A percentile compares a stretch with the other conserved stretches of the same genome.
These are phyloP conservation scores for Seiridium cupressi DNA, from an alignment of 2,329 filamentous ascomycete species.

Conservation along the genomic window DNA sequence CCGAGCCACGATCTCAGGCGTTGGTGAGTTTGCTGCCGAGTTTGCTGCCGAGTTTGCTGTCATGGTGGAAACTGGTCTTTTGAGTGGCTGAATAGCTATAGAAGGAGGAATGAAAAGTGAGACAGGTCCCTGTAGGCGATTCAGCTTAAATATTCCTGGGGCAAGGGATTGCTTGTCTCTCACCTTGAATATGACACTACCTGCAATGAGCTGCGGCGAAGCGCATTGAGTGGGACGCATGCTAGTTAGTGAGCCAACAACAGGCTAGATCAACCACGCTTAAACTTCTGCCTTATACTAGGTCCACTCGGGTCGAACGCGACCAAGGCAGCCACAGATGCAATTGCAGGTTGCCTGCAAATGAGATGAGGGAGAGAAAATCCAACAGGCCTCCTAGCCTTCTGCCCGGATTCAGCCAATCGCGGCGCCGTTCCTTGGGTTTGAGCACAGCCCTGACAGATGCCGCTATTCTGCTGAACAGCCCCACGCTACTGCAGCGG, in stretches of 20 bases:
- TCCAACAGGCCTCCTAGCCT: neutral
- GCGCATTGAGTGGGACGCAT: neutral
- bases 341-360: neutral
- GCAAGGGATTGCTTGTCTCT: too few species aligned
- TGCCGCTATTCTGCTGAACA: neutral
- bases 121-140: too few species aligned
- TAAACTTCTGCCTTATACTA: neutral
- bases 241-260: neutral
- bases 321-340: neutral
- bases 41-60: neutral
- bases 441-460: neutral
- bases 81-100: neutral
- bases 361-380: neutral
- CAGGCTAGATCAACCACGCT: neutral
- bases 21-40: neutral
- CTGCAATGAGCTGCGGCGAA: neutral
- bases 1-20: neutral
- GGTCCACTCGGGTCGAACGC: neutral
- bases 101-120: too few species aligned
- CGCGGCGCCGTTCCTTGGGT: neutral
- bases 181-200: too few species aligned
- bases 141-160: too few species aligned
- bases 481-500: neutral
- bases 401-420: neutral
- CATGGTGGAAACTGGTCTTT: neutral